These are phyloP conservation scores for Tolypocladium sp. DNA, from an alignment of 2,329 filamentous ascomycete genomes.

Conservation along the genomic window DNA sequence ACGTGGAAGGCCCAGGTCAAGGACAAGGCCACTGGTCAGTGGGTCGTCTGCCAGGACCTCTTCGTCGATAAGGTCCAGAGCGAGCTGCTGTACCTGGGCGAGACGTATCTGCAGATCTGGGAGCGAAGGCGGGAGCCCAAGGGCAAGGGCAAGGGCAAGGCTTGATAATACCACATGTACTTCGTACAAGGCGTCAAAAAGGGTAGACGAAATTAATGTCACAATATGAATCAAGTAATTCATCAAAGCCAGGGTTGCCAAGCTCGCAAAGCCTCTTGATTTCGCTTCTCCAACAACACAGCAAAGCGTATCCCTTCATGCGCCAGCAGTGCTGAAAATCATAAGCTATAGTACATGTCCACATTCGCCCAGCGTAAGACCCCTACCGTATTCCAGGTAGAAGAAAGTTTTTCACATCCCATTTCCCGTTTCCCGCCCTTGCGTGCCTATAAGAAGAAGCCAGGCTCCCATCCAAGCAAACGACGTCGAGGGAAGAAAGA, in stretches of 20 bases:
- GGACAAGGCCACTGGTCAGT: slow-evolving; percentile 74
- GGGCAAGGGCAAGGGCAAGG: slow-evolving; percentile 23
- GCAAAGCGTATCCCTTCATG: background rate
- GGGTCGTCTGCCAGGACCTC: slow-evolving; percentile 89
- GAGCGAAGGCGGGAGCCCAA: slow-evolving; percentile 60
- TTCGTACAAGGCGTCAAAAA: background rate
- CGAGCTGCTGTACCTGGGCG: slow-evolving; percentile 84
- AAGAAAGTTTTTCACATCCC: background rate
- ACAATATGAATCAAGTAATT: background rate
- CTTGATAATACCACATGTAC: background rate
- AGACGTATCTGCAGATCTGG: slow-evolving; percentile 96
- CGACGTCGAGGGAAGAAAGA: background rate
- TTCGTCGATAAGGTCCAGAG: slow-evolving; percentile 84
- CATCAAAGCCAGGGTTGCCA: background rate
- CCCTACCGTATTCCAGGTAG: slow-evolving; percentile 1
- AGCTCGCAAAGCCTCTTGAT: background rate
- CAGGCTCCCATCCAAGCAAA: background rate
- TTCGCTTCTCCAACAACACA: background rate
- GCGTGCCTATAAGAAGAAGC: background rate
- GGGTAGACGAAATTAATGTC: background rate
- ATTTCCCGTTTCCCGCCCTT: background rate
- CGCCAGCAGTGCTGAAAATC: background rate
- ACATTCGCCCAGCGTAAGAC: background rate
- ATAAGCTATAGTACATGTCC: slow-evolving; percentile 3
- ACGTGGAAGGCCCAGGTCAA: slow-evolving; percentile 90